Conservation (phyloP, 2,329 filamentous ascomycete species). For the Aureobasidium sp. region DNA sequence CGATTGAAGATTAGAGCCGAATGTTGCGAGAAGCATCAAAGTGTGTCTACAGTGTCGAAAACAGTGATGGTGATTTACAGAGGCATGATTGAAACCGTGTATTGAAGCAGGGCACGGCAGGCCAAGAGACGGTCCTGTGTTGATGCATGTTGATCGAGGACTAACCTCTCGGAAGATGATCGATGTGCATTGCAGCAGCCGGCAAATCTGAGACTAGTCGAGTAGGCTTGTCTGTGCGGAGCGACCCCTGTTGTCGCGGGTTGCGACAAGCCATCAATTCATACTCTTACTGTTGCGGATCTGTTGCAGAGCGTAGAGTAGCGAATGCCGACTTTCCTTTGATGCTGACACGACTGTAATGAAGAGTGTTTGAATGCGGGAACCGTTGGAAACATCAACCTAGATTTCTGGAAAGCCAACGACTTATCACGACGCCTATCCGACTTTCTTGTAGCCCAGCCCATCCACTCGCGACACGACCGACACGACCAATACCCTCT, state of each 20-base stretch:
- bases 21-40: not conserved
- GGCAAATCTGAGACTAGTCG: not conserved
- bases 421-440: not conserved
- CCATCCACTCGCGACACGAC: not conserved
- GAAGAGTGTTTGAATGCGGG: not conserved
- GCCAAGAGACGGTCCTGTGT: not conserved
- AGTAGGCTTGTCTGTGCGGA: not conserved
- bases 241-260: not conserved
- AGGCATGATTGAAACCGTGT: not conserved
- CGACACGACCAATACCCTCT: not conserved
- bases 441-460: not conserved
- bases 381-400: not conserved
- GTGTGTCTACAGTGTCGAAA: not conserved
- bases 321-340: not conserved
- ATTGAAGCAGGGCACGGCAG: not conserved
- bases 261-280: not conserved
- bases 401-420: not conserved
- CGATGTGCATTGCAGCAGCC: not conserved
- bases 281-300: not conserved
- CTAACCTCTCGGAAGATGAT: not conserved
- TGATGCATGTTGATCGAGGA: not conserved
- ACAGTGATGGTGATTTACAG: not conserved
- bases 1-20: not conserved
- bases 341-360: not conserved
- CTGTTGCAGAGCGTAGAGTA: not conserved